Base-by-base conservation (phyloP, 1,139 yeast species). In the Suhomyces taliae region DNA sequence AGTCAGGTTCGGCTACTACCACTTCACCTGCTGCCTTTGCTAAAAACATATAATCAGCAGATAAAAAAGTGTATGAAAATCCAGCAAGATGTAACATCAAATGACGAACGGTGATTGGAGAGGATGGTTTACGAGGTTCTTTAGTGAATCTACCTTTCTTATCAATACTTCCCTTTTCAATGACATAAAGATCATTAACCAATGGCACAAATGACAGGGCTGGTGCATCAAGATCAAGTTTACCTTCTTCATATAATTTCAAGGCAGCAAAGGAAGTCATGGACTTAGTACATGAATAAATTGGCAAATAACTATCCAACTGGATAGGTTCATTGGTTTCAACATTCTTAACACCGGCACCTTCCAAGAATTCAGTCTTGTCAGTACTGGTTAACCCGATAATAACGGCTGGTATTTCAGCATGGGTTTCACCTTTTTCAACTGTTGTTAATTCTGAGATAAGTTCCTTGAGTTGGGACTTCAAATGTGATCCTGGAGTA, bases 81-180 rank as follows among this genome's bases (percentile, higher is more conserved):
- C 84, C 84, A 2, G 82, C 66, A 1, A 82, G 79, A 54, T 81
- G 83, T 3, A 74, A 61, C 39, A 81, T 61, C 46, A 82, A 70
- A 50, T 76, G 77, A 48, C 78, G 67, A 27, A 78, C 58, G 0
- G 85, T 81, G 12, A 77, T 62, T 15, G 69, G 65, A 19, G 57
- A 68, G 27, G 58, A 62, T 12, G 80, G 76, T 26, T 57, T 60
- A 6, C 63, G 53, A 8, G 70, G 70, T 7, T 67, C 64, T 15
- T 47, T 51, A 3, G 49, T 48, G 43, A 74, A 66, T 7, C 68
- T 62, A 7, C 76, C 79, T 6, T 46, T 32, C 11, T 38, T 31
- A 45, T 66, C 59, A 4, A 72, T 67, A 19, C 60, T 55, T 8
- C 64, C 72, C 11, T 69, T 65, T 15, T 68, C 74, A 32, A 77